Conservation (phyloP, 305 asterid genomes). For the Fraxinus albicans region DNA sequence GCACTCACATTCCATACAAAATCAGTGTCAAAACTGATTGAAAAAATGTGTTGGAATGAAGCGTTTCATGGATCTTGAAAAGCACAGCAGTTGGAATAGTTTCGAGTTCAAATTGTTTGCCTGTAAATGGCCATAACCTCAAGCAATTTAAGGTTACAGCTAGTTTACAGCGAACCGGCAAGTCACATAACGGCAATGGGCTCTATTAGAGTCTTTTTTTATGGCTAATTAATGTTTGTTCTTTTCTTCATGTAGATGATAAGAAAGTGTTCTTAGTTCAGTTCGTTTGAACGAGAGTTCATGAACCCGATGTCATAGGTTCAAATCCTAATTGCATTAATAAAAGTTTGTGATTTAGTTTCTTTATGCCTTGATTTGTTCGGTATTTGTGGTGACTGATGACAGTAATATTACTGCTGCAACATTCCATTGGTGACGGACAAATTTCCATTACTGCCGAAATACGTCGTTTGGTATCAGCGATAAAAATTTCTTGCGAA, state of each 20-base stretch:
- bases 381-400: not conserved
- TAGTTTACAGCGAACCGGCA: constrained; percentile 36
- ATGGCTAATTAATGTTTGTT: constrained; percentile 20
- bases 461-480: not conserved
- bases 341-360: not conserved
- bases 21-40: constrained; percentile 15
- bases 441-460: too few species aligned
- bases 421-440: not conserved
- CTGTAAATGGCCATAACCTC: constrained; percentile 18
- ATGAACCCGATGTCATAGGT: not conserved
- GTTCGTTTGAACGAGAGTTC: not conserved
- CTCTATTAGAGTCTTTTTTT: constrained; percentile 33
- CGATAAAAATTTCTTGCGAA: not conserved
- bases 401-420: too few species aligned
- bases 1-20: not conserved
- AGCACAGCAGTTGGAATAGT: constrained; percentile 13
- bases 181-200: constrained; percentile 46
- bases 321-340: not conserved
- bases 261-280: not conserved
- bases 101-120: constrained; percentile 18
- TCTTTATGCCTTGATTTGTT: not conserved
- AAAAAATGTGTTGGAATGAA: constrained; percentile 19
- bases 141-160: constrained; percentile 13
- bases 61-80: constrained; percentile 23
- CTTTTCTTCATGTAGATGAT: not conserved